These are phyloP conservation scores for Rubus parviflorus DNA, from an alignment of 306 rosid species.

Conservation along the genomic window DNA sequence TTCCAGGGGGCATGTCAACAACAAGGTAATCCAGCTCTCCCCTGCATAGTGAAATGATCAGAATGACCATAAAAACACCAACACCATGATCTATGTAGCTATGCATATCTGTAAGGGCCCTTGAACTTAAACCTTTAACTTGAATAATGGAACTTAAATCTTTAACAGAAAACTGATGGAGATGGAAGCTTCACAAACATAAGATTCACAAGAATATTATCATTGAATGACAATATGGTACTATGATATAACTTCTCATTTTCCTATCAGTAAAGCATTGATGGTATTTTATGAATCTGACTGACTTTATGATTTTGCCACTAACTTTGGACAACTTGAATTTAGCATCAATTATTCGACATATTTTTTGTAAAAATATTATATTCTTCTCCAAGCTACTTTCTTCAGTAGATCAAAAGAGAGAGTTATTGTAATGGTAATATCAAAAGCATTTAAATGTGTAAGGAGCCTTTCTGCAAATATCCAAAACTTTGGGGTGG, in stretches of 20 bases:
- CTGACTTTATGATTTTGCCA: background rate
- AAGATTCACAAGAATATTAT: background rate
- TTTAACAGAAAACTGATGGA: background rate
- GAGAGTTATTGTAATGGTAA: background rate
- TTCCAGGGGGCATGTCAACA: slow-evolving; percentile 99
- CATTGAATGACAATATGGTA: too few species aligned
- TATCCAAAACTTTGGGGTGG: slow-evolving; percentile 13
- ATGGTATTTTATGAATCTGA: background rate
- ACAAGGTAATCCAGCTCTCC: slow-evolving; percentile 96
- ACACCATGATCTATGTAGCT: slow-evolving; percentile 1
- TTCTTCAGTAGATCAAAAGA: background rate
- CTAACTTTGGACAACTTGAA: background rate
- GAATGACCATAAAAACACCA: slow-evolving; percentile 4
- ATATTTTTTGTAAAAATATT: too few species aligned
- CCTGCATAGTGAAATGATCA: slow-evolving; percentile 55
- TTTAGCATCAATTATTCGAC: too few species aligned
- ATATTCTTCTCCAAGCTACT: background rate
- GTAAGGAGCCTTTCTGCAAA: slow-evolving; percentile 12
- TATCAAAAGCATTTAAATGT: background rate
- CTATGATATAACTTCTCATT: too few species aligned
- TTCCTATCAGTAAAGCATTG: too few species aligned
- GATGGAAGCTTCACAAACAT: background rate
- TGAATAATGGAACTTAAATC: background rate
- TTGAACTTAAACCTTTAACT: slow-evolving; percentile 1
- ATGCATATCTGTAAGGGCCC: background rate